Base-by-base conservation (phyloP, 306 rosid species). In the Prunus campanulata region DNA sequence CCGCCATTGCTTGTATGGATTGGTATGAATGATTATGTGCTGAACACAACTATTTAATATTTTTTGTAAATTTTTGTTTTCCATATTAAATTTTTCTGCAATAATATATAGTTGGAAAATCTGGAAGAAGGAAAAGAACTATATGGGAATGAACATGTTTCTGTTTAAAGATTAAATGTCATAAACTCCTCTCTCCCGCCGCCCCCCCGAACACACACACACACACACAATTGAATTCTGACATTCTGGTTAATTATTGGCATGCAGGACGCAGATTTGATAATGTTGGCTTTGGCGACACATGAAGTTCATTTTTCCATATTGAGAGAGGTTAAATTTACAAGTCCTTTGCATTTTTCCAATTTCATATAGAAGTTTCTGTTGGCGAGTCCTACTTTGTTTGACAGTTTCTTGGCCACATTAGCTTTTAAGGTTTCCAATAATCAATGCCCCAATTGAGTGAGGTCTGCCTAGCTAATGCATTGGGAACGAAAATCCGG, bases 251-350 rank as follows among this genome's bases (percentile, higher is more conserved):
- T 5, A 4, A 32, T 32, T 32, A 32, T 32, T 32, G 35, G 35
- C 22, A 18, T 80, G 79, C 87, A 91, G 96, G 93, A 91, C 67
- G 91, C 89, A 1, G 93, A 87, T 77, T 83, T 88, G 0, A 82
- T 91, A 29, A 84, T 91, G 90, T 77, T 91, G 0, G 88, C 88
- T 2, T 16, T 88, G 81, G 83, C 89, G 1, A 70, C 89, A 1
- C 96, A 88, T 46, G 96, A 91, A 63, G 78, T 87, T 1, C 90
- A 88, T 52, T 88, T 91, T 79, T 88, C 96, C 6, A 85, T 91
- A 14, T 2, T 91, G 29, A 77, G 93, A 85, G 96, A 91, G 93
- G 93, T 87, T 20, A 6, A 35, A 56, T 22, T 61, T 27, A 29
- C 9, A 25, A 29, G 44, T 3, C 27, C 20, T 32, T 22, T 3